Evolutionary conservation across 306 rosid genomes (phyloP).

Genomic region (Medicago arabica): DNA sequence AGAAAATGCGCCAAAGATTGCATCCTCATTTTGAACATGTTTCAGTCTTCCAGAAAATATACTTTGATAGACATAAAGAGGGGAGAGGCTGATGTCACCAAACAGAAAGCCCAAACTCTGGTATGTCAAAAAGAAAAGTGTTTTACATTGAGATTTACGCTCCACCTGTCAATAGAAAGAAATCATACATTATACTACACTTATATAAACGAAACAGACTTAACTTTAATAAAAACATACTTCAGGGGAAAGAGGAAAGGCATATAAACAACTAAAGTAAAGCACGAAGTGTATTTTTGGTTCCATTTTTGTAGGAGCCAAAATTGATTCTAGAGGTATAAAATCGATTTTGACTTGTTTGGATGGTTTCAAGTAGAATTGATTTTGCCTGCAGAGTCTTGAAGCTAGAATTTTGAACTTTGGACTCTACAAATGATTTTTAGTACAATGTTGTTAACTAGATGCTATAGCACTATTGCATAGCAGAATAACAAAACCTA

Average conservation of each 20-base stretch:
- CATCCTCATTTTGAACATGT: constrained; percentile 65
- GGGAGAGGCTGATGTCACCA: constrained; percentile 75
- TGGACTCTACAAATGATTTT: not conserved
- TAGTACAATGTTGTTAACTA: too few relatives aligned
- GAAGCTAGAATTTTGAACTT: not conserved
- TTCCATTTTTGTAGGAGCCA: not conserved
- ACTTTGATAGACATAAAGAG: constrained; percentile 73
- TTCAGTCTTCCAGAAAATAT: constrained; percentile 66
- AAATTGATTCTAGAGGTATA: not conserved
- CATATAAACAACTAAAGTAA: constrained; percentile 23
- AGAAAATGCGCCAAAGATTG: constrained; percentile 75
- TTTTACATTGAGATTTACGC: constrained; percentile 45
- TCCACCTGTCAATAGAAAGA: constrained; percentile 57
- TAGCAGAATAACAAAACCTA: too few relatives aligned
- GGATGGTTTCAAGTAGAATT: not conserved
- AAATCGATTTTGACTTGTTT: not conserved
- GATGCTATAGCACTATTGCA: too few relatives aligned
- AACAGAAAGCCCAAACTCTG: constrained; percentile 80
- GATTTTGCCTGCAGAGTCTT: not conserved
- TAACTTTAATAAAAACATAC: not conserved
- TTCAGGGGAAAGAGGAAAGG: constrained; percentile 19
- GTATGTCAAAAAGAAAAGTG: constrained; percentile 58
- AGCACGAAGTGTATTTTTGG: not conserved
- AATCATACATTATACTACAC: constrained; percentile 9
- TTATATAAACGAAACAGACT: not conserved